Evolutionary conservation across 371 early-diverging fungal species (phyloP).

Genomic region (Actinomortierella ambigua): DNA sequence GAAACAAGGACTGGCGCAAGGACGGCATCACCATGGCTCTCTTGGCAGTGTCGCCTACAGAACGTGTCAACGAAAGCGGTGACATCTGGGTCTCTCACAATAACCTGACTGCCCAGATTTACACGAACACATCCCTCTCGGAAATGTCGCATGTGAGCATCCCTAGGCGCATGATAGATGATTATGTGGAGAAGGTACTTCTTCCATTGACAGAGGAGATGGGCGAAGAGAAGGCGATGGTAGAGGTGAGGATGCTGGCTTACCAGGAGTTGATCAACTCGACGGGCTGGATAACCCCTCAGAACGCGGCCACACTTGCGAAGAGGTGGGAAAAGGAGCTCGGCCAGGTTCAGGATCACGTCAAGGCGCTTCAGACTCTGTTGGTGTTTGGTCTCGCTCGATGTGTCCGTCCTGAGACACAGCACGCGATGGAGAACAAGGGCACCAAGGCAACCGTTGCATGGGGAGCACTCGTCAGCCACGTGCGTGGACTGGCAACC

Average conservation of each 20-base stretch:
- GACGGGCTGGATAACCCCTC: conserved; percentile 19
- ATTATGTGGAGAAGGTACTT: conserved; percentile 30
- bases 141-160: conserved; percentile 15
- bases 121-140: conserved; percentile 14
- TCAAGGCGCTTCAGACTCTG: conserved; percentile 6
- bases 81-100: background rate
- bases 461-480: conserved; percentile 24
- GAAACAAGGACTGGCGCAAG: conserved; percentile 17
- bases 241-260: conserved; percentile 14
- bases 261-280: conserved; percentile 12
- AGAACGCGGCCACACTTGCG: conserved; percentile 20
- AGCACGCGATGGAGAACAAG: conserved; percentile 12
- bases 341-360: conserved; percentile 11
- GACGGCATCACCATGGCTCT: conserved; percentile 26
- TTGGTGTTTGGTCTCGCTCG: conserved; percentile 13
- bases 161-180: conserved; percentile 16
- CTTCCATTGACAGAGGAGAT: conserved; percentile 22
- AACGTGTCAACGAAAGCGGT: background rate
- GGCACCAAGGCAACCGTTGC: conserved; percentile 2
- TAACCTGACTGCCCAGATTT: background rate
- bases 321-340: conserved; percentile 26
- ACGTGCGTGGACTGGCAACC: conserved; percentile 26
- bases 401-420: conserved; percentile 25
- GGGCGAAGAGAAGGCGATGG: conserved; percentile 14
- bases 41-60: conserved; percentile 15